Evolutionary conservation across 306 rosid species (phyloP).

Genomic region (Fragaria nilgerrensis): DNA sequence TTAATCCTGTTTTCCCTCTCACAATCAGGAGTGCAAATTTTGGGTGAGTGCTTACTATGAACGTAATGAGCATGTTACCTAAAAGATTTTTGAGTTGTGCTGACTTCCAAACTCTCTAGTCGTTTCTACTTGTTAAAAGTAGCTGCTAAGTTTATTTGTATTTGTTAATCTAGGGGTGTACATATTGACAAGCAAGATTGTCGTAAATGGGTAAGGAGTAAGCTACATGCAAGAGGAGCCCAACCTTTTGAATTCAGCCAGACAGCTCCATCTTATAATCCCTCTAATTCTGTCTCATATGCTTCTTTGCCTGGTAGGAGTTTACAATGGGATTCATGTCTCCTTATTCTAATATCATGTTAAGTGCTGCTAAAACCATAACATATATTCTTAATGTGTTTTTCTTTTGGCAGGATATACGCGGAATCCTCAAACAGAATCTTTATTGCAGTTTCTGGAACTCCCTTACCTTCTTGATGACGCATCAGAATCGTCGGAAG

Average conservation of each 20-base stretch:
- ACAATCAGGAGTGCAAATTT: constrained; percentile 53
- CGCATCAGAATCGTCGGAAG: constrained; percentile 39
- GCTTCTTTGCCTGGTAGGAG: constrained; percentile 41
- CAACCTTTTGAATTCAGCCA: constrained; percentile 71
- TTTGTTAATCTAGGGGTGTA: constrained; percentile 37
- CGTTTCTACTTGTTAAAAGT: neutral
- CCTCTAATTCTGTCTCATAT: constrained; percentile 39
- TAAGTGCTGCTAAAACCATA: neutral
- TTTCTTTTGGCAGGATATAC: constrained; percentile 42
- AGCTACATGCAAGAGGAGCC: constrained; percentile 62
- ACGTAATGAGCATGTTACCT: neutral
- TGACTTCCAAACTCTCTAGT: neutral
- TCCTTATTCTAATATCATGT: constrained; percentile 8
- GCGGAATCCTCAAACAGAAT: constrained; percentile 85
- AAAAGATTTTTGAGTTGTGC: neutral
- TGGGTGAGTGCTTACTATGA: constrained; percentile 48
- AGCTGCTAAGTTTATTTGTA: constrained; percentile 24
- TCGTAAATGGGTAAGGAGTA: constrained; percentile 69
- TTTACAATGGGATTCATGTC: constrained; percentile 11
- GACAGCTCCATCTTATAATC: constrained; percentile 72
- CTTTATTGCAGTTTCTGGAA: constrained; percentile 72
- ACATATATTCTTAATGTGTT: neutral
- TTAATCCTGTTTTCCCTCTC: constrained; percentile 72
- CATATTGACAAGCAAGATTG: constrained; percentile 53
- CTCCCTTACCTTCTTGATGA: constrained; percentile 85